Evolutionary conservation across 2,329 filamentous ascomycete genomes (phyloP).

Genomic region (Alternaria ventricosa): DNA sequence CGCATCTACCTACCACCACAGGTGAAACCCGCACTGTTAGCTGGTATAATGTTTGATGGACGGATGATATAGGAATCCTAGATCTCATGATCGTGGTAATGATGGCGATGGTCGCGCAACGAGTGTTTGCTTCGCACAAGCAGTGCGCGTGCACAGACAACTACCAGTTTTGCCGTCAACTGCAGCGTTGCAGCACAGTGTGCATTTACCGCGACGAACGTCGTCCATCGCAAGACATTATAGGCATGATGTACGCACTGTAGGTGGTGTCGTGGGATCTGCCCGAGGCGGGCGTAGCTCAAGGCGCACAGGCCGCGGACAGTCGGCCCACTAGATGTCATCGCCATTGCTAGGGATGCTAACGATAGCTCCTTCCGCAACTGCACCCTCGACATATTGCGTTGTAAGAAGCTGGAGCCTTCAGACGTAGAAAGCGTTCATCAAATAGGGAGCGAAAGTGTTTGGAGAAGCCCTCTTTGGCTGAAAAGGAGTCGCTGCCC

Average conservation of each 20-base stretch:
- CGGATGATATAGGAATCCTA: not conserved
- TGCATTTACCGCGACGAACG: not conserved
- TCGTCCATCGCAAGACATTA: not conserved
- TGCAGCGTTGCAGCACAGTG: not conserved
- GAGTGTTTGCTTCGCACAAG: not conserved
- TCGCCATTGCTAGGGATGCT: too few species aligned
- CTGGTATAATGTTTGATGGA: not conserved
- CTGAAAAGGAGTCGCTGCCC: too few species aligned
- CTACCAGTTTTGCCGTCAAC: too few species aligned
- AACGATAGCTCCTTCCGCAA: too few species aligned
- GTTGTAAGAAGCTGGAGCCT: too few species aligned
- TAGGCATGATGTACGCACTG: not conserved
- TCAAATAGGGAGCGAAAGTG: too few species aligned
- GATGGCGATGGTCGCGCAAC: not conserved
- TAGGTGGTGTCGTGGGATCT: rapidly evolving
- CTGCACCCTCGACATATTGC: too few species aligned
- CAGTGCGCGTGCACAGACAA: not conserved
- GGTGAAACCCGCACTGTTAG: not conserved
- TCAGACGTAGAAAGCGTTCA: too few species aligned
- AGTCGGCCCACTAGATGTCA: too few species aligned
- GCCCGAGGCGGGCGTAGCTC: not conserved
- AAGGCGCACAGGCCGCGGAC: too few species aligned
- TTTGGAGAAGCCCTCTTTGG: too few species aligned
- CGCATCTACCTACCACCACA: not conserved
- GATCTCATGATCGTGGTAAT: not conserved